phyloP scores from a whole-genome alignment of 108 stramenopile genomes.

The Cyclotella atomus region DNA sequence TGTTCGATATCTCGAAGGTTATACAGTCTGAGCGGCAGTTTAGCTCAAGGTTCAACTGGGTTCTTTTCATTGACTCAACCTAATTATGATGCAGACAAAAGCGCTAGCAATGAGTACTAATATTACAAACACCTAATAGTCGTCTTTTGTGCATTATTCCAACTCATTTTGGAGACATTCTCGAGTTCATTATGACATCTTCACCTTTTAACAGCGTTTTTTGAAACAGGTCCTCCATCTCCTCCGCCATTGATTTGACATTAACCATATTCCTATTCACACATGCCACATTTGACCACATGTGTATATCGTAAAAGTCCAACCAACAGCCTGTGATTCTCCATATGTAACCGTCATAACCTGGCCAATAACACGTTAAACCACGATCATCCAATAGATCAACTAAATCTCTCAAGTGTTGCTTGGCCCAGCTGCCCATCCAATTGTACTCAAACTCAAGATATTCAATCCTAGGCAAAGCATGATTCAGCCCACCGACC shows the following conservation, averaged over 20 bases:
- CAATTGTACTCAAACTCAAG: constrained; percentile 52
- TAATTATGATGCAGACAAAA: background rate
- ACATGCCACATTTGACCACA: constrained; percentile 80
- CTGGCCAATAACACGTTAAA: constrained; percentile 44
- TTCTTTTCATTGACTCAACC: constrained; percentile 50
- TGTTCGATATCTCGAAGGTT: constrained; percentile 42
- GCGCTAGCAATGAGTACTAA: no score
- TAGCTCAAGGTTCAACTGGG: constrained; percentile 50
- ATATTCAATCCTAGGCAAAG: constrained; percentile 20
- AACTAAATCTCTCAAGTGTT: constrained; percentile 11
- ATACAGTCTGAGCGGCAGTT: constrained; percentile 35
- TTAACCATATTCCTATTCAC: constrained; percentile 44
- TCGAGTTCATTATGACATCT: background rate
- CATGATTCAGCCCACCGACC: constrained; percentile 11
- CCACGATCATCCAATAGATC: constrained; percentile 15
- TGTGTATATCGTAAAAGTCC: constrained; percentile 47
- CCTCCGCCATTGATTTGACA: constrained; percentile 34
- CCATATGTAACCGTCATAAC: constrained; percentile 18
- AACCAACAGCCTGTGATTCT: constrained; percentile 27
- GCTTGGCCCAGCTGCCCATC: constrained; percentile 38
- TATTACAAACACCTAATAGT: background rate
- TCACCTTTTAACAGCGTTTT: background rate
- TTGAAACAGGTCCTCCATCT: constrained; percentile 63
- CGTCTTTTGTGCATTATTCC: no score
- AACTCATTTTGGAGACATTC: no score